Evolutionary conservation across 1,139 yeast species (phyloP).

Genomic region (Lodderomyces beijingensis): DNA sequence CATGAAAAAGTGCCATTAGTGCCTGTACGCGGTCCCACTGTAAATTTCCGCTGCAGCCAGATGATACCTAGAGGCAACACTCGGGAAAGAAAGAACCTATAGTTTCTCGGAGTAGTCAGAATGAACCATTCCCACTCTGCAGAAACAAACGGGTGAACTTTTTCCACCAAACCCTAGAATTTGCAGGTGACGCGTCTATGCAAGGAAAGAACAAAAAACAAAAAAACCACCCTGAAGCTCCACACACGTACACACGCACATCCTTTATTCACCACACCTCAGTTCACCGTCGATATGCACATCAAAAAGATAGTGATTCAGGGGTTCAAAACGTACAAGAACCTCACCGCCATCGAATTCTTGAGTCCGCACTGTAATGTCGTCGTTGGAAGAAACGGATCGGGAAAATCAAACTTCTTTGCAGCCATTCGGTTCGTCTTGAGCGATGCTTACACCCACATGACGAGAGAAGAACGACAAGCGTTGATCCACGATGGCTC

Average conservation of each 20-base stretch:
- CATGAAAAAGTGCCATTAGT: too few relatives aligned
- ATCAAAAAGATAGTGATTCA: slow-evolving; percentile 61
- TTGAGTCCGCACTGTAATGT: slow-evolving; percentile 84
- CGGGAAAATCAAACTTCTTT: slow-evolving; percentile 94
- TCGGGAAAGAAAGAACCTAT: too few relatives aligned
- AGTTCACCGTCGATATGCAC: too few relatives aligned
- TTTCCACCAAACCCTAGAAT: too few relatives aligned
- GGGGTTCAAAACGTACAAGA: slow-evolving; percentile 93
- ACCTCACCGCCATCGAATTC: slow-evolving; percentile 71
- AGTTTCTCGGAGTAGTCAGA: too few relatives aligned
- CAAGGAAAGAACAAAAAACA: background rate
- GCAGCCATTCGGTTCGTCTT: slow-evolving; percentile 92
- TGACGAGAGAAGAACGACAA: slow-evolving; percentile 86
- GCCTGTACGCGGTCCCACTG: too few relatives aligned
- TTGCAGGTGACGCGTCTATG: slow-evolving; percentile 1
- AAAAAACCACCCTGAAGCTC: slow-evolving; percentile 40
- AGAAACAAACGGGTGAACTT: too few relatives aligned
- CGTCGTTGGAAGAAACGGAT: slow-evolving; percentile 92
- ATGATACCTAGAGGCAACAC: too few relatives aligned
- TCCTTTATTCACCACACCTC: too few relatives aligned
- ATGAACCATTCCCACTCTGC: too few relatives aligned
- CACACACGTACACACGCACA: slow-evolving; percentile 2
- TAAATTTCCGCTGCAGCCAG: too few relatives aligned
- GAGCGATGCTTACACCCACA: slow-evolving; percentile 84
- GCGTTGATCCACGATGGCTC: slow-evolving; percentile 88